phyloP scores from a whole-genome alignment of 495 filamentous ascomycete genomes.

The Penicillium flavigenum region DNA sequence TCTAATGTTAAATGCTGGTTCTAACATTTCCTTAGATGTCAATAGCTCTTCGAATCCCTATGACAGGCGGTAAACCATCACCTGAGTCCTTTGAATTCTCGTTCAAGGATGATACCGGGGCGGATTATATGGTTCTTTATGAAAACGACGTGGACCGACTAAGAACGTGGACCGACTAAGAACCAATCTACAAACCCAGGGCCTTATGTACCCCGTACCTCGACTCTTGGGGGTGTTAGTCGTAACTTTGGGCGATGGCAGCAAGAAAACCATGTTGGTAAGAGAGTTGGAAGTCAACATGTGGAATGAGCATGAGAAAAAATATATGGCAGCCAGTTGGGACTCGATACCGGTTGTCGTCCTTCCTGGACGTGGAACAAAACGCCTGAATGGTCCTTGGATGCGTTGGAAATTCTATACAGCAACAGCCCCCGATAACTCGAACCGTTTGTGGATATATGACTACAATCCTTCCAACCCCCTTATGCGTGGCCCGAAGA shows the following conservation, averaged over 20 bases:
- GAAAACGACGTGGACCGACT: not conserved
- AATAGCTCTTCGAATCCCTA: not conserved
- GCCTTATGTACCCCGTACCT: not conserved
- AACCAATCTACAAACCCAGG: too few relatives aligned
- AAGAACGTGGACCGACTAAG: not conserved
- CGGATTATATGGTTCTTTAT: not conserved
- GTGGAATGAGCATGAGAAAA: not conserved
- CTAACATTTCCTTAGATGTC: not conserved
- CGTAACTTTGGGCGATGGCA: not conserved
- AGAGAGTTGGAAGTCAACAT: not conserved
- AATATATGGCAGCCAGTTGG: not conserved
- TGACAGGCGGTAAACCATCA: not conserved
- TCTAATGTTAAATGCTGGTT: not conserved
- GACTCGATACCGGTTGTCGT: not conserved
- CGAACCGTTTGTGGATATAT: not conserved
- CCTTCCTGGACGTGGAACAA: not conserved
- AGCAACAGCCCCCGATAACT: not conserved
- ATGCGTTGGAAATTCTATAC: not conserved
- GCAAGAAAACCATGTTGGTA: not conserved
- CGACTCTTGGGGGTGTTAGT: not conserved
- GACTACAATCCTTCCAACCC: not conserved
- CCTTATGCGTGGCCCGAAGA: too few relatives aligned
- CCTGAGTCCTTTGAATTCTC: not conserved
- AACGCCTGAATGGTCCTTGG: not conserved
- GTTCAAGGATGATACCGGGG: slow-evolving; percentile 5